These are phyloP conservation scores for Leccinum ponderosum DNA, from an alignment of 1,284 basidiomycete species.

Conservation along the genomic window DNA sequence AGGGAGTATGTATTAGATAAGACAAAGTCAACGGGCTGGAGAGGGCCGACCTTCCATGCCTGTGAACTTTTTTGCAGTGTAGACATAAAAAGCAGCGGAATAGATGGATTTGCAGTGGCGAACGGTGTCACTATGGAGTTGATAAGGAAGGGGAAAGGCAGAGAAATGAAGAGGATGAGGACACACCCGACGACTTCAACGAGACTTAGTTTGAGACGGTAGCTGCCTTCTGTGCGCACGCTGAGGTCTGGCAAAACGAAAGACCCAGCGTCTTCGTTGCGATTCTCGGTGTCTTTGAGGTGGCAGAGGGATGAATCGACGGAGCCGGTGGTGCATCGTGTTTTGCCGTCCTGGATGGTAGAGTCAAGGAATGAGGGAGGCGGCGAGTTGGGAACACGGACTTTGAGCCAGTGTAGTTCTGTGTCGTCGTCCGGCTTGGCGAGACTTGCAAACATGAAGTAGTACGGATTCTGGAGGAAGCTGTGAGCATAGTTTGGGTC, in stretches of 20 bases:
- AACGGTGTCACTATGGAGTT: conserved; percentile 64
- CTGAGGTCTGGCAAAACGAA: conserved; percentile 90
- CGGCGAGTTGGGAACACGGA: conserved; percentile 27
- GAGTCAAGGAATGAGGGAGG: neutral
- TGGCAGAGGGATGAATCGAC: conserved; percentile 95
- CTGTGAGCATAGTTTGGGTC: too few relatives aligned
- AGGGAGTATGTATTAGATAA: conserved; percentile 20
- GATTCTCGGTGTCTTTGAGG: conserved; percentile 87
- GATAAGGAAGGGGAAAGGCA: conserved; percentile 5
- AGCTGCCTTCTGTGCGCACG: conserved; percentile 86
- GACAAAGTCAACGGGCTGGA: conserved; percentile 5
- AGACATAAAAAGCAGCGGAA: conserved; percentile 86
- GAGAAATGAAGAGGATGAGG: neutral
- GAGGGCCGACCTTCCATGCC: conserved; percentile 79
- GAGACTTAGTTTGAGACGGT: conserved; percentile 86
- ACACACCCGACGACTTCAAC: conserved; percentile 88
- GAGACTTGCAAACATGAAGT: too few relatives aligned
- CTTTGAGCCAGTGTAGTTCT: conserved; percentile 91
- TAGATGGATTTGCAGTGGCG: conserved; percentile 88
- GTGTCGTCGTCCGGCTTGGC: conserved; percentile 61
- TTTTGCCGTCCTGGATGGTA: conserved; percentile 72
- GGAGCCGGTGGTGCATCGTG: conserved; percentile 83
- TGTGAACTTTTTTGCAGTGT: conserved; percentile 95
- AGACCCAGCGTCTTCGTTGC: conserved; percentile 84
- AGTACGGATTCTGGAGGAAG: too few relatives aligned